Conservation (phyloP, 208 protist species). For the Crithidia sp. region DNA sequence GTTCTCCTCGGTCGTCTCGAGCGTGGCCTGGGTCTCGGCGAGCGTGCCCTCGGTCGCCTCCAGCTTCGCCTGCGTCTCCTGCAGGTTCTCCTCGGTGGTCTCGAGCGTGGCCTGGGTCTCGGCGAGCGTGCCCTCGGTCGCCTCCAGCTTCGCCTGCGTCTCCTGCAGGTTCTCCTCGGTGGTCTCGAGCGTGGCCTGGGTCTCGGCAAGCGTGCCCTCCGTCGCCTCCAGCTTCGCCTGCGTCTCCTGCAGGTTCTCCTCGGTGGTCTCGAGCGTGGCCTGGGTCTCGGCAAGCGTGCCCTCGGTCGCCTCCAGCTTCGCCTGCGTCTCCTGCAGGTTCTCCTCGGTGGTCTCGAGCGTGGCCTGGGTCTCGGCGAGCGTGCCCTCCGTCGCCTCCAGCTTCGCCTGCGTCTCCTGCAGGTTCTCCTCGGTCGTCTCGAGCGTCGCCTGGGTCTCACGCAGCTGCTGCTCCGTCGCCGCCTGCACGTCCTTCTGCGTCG, state of each 20-base stretch:
- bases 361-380: slow-evolving; percentile 35
- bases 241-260: slow-evolving; percentile 35
- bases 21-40: slow-evolving; percentile 30
- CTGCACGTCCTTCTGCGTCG: slow-evolving; percentile 11
- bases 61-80: slow-evolving; percentile 34
- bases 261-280: too few species aligned
- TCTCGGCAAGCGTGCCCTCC: slow-evolving; percentile 36
- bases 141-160: slow-evolving; percentile 30
- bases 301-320: slow-evolving; percentile 38
- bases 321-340: slow-evolving; percentile 25
- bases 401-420: slow-evolving; percentile 34
- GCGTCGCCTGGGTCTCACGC: slow-evolving; percentile 8
- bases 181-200: slow-evolving; percentile 31
- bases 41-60: slow-evolving; percentile 37
- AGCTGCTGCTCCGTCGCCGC: slow-evolving; percentile 28
- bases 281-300: too few species aligned
- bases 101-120: too few species aligned
- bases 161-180: slow-evolving; percentile 34
- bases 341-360: slow-evolving; percentile 36
- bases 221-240: slow-evolving; percentile 34
- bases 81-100: slow-evolving; percentile 20
- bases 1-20: slow-evolving; percentile 31
- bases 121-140: too few species aligned
- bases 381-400: slow-evolving; percentile 33
- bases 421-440: slow-evolving; percentile 9